Evolutionary conservation across 495 filamentous ascomycete genomes (phyloP).

Genomic region (Delitschia confertaspora): DNA sequence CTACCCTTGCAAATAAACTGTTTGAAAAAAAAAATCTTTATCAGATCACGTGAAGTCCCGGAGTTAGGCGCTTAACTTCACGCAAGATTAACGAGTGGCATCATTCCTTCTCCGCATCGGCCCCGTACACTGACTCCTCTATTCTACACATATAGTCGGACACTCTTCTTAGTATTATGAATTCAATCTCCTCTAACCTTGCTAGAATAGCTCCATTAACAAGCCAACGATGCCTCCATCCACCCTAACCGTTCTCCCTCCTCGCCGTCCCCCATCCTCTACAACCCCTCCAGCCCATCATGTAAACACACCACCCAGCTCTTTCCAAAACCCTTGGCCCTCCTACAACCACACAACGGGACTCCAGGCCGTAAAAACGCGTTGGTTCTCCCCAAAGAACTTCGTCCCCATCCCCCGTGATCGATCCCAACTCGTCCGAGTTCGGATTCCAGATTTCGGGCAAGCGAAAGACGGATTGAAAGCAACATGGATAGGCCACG

Average conservation of each 20-base stretch:
- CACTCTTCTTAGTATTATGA: neutral
- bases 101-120: neutral
- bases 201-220: neutral
- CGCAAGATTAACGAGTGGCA: too few relatives aligned
- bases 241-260: conserved; percentile 19
- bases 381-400: conserved; percentile 29
- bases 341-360: conserved; percentile 35
- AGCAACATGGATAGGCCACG: conserved; percentile 49
- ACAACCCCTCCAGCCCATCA: conserved; percentile 27
- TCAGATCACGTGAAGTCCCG: too few relatives aligned
- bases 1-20: too few relatives aligned
- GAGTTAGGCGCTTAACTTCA: too few relatives aligned
- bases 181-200: neutral
- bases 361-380: conserved; percentile 21
- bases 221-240: conserved; percentile 1
- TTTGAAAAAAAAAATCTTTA: too few relatives aligned
- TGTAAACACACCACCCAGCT: conserved; percentile 29
- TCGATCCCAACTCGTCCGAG: conserved; percentile 28
- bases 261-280: conserved; percentile 9
- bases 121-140: too few relatives aligned
- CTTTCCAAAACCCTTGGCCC: conserved; percentile 49
- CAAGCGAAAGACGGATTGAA: conserved; percentile 27
- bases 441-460: conserved; percentile 35
- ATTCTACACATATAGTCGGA: too few relatives aligned
- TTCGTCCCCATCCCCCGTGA: conserved; percentile 35